Conservation (phyloP, 208 protist genomes). For the Angomonas ambiguus region DNA sequence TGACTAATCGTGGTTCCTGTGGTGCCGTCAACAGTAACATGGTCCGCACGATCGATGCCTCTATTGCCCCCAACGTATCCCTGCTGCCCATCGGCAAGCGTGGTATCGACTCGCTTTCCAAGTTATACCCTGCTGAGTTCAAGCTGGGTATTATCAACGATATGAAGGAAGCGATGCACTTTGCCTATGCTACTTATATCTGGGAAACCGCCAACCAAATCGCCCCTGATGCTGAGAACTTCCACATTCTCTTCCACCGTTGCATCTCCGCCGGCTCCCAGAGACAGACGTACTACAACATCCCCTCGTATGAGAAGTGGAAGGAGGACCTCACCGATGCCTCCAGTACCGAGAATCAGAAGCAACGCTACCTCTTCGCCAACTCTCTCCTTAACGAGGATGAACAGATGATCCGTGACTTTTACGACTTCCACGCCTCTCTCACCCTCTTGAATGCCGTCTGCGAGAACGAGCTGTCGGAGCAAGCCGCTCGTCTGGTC, state of each 20-base stretch:
- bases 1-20: constrained; percentile 87
- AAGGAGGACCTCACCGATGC: constrained; percentile 68
- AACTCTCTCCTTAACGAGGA: constrained; percentile 85
- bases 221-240: constrained; percentile 52
- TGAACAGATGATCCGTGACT: constrained; percentile 82
- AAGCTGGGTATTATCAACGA: constrained; percentile 82
- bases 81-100: constrained; percentile 83
- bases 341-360: constrained; percentile 83
- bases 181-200: constrained; percentile 81
- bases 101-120: constrained; percentile 80
- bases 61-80: constrained; percentile 43
- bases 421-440: constrained; percentile 87
- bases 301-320: constrained; percentile 80
- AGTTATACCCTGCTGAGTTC: constrained; percentile 77
- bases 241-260: constrained; percentile 83
- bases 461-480: constrained; percentile 88
- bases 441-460: constrained; percentile 82
- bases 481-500: constrained; percentile 85
- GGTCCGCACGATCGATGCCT: constrained; percentile 50
- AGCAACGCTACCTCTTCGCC: constrained; percentile 80
- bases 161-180: constrained; percentile 88
- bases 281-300: constrained; percentile 76
- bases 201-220: constrained; percentile 67
- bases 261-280: constrained; percentile 78
- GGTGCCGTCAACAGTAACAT: constrained; percentile 88